Percentiles rank a stretch among this genome's conserved stretches.
These are phyloP conservation scores for Epichloe bromicola DNA, from an alignment of 2,329 filamentous ascomycete species.

Conservation along the genomic window DNA sequence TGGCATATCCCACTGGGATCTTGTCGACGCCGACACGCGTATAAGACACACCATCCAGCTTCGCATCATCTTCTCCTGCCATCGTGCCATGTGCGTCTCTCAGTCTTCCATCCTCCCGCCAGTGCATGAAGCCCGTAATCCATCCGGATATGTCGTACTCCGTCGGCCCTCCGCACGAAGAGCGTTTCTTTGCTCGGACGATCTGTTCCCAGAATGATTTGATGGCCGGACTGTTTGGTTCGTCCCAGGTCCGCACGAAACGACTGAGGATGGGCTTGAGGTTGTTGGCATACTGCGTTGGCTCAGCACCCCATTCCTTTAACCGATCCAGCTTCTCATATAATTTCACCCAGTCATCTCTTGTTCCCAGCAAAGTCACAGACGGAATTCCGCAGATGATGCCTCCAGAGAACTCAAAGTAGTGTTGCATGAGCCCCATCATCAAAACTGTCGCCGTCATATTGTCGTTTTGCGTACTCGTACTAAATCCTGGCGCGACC, in stretches of 20 bases:
- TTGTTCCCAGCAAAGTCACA: constrained; percentile 26
- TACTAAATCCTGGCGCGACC: constrained; percentile 30
- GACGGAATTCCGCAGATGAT: constrained; percentile 30
- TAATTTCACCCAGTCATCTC: constrained; percentile 28
- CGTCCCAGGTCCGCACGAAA: constrained; percentile 32
- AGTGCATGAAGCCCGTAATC: constrained; percentile 36
- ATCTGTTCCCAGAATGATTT: constrained; percentile 31
- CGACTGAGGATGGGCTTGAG: constrained; percentile 30
- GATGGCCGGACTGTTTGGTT: constrained; percentile 19
- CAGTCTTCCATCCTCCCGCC: constrained; percentile 22
- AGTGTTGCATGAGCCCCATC: constrained; percentile 30
- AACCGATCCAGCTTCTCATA: constrained; percentile 29
- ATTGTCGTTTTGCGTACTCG: constrained; percentile 24
- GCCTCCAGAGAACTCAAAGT: constrained; percentile 23
- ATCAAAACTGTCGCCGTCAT: constrained; percentile 29
- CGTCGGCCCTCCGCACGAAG: constrained; percentile 16
- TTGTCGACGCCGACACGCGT: constrained; percentile 13
- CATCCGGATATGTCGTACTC: constrained; percentile 31
- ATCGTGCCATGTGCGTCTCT: constrained; percentile 9
- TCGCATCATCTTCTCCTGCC: constrained; percentile 6
- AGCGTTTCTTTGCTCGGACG: constrained; percentile 21
- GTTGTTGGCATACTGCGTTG: constrained; percentile 22
- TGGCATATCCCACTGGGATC: constrained; percentile 26
- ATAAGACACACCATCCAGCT: constrained; percentile 20
- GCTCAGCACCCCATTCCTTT: constrained; percentile 29